Percentiles rank a stretch among this genome's conserved stretches.
Conservation (phyloP, 768 basidiomycete species). For the Leccinum variicolor region DNA sequence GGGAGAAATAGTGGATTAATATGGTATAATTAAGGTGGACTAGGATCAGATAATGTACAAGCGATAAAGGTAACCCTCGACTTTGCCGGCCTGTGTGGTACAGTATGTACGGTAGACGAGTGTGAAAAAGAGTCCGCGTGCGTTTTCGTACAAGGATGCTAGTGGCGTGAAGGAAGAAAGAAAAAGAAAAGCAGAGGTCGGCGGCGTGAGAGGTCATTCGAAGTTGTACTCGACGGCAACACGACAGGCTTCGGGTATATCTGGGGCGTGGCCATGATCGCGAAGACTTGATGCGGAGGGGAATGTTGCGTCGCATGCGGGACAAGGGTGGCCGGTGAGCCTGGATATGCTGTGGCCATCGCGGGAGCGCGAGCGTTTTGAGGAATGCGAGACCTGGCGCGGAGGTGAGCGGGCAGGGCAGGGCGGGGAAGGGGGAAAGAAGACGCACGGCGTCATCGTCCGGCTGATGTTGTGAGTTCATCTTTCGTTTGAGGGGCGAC, state of each 20-base stretch:
- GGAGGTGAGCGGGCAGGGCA: slow-evolving; percentile 15
- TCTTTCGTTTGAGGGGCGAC: slow-evolving; percentile 47
- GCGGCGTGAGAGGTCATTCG: slow-evolving; percentile 36
- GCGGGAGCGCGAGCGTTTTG: slow-evolving; percentile 54
- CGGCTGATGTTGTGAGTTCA: slow-evolving; percentile 30
- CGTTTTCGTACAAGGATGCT: slow-evolving; percentile 29
- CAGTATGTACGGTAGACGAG: slow-evolving; percentile 25
- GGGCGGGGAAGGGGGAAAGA: slow-evolving; percentile 3
- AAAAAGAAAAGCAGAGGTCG: not conserved
- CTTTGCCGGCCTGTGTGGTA: slow-evolving; percentile 10
- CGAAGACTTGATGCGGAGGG: slow-evolving; percentile 54
- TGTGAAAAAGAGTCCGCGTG: slow-evolving; percentile 23
- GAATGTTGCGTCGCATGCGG: slow-evolving; percentile 72
- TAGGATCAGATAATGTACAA: slow-evolving; percentile 30
- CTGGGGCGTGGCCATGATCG: slow-evolving; percentile 53
- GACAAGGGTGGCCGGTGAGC: slow-evolving; percentile 59
- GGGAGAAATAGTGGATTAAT: slow-evolving; percentile 26
- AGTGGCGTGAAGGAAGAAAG: slow-evolving; percentile 18
- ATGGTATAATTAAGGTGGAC: slow-evolving; percentile 33
- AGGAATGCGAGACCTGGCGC: slow-evolving; percentile 46
- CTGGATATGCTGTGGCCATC: slow-evolving; percentile 35
- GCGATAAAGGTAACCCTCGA: slow-evolving; percentile 16
- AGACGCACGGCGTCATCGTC: slow-evolving; percentile 42
- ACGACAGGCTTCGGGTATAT: slow-evolving; percentile 65
- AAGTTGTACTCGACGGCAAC: slow-evolving; percentile 74